phyloP scores from a whole-genome alignment of 1,284 basidiomycete genomes.

The Trametes sp. region DNA sequence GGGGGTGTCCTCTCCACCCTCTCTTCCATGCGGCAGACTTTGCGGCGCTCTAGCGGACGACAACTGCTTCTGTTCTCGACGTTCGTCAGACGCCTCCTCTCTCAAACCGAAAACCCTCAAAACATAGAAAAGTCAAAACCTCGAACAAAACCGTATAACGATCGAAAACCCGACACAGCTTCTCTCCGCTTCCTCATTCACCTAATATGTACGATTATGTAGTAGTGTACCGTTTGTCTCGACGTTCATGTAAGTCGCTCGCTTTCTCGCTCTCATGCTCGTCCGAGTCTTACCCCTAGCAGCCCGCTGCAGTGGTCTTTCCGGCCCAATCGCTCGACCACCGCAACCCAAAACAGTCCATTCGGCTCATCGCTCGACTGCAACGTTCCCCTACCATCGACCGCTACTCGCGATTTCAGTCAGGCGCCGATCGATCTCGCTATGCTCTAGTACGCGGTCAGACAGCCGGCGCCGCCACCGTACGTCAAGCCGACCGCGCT shows the following conservation, averaged over 20 bases:
- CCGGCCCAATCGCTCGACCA: neutral
- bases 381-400: neutral
- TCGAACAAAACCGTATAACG: too few species aligned
- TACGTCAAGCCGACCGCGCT: neutral
- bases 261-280: neutral
- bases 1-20: neutral
- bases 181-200: too few species aligned
- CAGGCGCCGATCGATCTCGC: neutral
- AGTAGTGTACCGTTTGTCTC: too few species aligned
- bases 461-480: neutral
- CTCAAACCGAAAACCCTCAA: neutral
- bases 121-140: too few species aligned
- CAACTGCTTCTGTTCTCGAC: neutral
- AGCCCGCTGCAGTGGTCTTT: neutral
- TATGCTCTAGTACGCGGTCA: neutral
- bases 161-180: too few species aligned
- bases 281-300: neutral
- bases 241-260: neutral
- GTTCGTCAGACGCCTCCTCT: neutral
- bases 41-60: neutral
- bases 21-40: constrained; percentile 3
- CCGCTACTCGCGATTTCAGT: neutral
- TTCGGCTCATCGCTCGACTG: neutral
- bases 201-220: too few species aligned
- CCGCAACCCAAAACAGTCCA: too few species aligned